Evolutionary conservation across 1,139 yeast genomes (phyloP), one percentile per base, ranked within the genome.

Genomic region (Saccharomyces pastorianus): DNA sequence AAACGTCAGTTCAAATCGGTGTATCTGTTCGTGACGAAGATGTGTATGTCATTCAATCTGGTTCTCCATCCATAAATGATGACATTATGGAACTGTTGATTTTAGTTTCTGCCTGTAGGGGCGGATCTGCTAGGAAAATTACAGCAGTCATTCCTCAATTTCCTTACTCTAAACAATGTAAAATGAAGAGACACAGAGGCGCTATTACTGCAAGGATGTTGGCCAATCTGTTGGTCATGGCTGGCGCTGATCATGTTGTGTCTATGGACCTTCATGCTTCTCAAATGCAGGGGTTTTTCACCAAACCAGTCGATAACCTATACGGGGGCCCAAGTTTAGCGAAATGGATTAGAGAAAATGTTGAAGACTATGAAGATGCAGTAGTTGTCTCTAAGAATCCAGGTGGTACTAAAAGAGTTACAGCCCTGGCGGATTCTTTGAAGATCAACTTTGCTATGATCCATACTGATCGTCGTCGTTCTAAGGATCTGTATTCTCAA

Each of bases 201-300:
- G 98, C 99, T 38, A 95, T 95, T 64, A 91, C 99, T 4, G 99
- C 99, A n/a, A 81, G 98, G 69, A 91, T 95, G 99, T 79, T 95
- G 69, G 98, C 99, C 56, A 93, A 93, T 64, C 75, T 95, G 66
- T 77, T 95, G 61, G 84, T 91, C 54, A 93, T 93, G 95, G 98
- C 99, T 1, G 99, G 99, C 60, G 99, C 98, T 25, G 99, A 95
- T 73, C 99, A 93, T 74, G 95, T 93, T 59, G 95, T 93, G 46
- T 88, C 96, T 6, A 91, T 93, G 98, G 99, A 93, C 70, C 77
- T 93, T 63, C 99, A 95, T 69, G 99, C 99, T 28, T 85, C 96
- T 46, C 99, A 93, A 73, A 95, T 93, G 98, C 99, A 93, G 76
- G 99, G 99, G 13, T 93, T 95, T 69, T 93, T 93, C 76, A 83